phyloP scores from a whole-genome alignment of 2,329 filamentous ascomycete genomes.

The Cladosporium colombiae region DNA sequence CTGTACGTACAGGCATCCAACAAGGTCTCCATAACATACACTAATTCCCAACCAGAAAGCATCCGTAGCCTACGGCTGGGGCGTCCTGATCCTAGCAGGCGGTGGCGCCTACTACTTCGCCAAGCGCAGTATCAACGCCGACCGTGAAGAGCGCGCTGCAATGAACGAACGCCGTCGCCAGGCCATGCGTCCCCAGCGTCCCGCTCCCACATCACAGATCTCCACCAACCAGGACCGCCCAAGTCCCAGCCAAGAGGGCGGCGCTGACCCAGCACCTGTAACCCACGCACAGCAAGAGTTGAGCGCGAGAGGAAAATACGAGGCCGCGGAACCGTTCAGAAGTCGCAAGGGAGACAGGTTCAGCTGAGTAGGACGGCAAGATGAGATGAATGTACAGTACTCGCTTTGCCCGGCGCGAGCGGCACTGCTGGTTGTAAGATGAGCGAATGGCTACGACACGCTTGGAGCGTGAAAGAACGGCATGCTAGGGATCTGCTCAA shows the following conservation, averaged over 20 bases:
- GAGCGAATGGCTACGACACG: neutral
- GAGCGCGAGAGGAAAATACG: slow-evolving; percentile 87
- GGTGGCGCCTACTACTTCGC: slow-evolving; percentile 94
- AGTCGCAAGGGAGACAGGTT: slow-evolving; percentile 87
- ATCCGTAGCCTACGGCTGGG: slow-evolving; percentile 76
- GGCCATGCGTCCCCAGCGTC: slow-evolving; percentile 2
- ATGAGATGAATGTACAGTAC: slow-evolving; percentile 13
- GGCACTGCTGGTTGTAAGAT: slow-evolving; percentile 5
- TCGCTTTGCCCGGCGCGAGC: neutral
- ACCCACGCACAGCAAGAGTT: slow-evolving; percentile 71
- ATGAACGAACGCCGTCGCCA: slow-evolving; percentile 63
- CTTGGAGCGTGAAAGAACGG: neutral
- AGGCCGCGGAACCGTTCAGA: slow-evolving; percentile 72
- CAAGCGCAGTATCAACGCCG: slow-evolving; percentile 90
- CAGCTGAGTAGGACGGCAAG: slow-evolving; percentile 32
- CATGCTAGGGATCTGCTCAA: neutral
- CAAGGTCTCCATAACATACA: neutral
- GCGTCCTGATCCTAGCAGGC: slow-evolving; percentile 81
- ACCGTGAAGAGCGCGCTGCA: slow-evolving; percentile 72
- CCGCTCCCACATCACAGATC: neutral
- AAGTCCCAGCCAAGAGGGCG: slow-evolving; percentile 16
- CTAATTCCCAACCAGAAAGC: slow-evolving; percentile 19
- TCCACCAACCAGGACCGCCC: slow-evolving; percentile 51
- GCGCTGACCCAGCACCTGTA: slow-evolving; percentile 76
- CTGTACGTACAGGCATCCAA: slow-evolving; percentile 25